Conservation (phyloP, 371 early-diverging fungal species). For the Rhizopus delemar region DNA sequence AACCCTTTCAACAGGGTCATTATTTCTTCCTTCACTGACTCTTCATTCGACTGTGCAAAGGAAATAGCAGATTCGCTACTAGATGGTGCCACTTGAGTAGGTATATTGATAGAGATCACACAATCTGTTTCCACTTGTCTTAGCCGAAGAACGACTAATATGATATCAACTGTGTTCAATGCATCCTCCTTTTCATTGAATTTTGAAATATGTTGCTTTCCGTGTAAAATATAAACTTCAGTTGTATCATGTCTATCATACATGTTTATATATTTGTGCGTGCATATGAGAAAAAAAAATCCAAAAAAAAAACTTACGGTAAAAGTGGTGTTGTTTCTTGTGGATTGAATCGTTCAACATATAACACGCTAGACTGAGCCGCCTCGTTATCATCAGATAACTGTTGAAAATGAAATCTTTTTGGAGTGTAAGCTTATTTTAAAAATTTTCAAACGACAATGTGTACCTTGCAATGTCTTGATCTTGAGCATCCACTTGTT, state of each 20-base stretch:
- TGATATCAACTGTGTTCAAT: constrained; percentile 63
- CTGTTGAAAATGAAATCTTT: constrained; percentile 76
- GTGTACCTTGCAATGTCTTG: constrained; percentile 55
- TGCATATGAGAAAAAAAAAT: constrained; percentile 1
- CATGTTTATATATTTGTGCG: constrained; percentile 1
- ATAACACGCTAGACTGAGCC: constrained; percentile 23
- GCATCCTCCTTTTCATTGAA: constrained; percentile 63
- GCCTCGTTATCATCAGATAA: constrained; percentile 83
- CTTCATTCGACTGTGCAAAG: constrained; percentile 10
- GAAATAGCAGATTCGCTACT: constrained; percentile 38
- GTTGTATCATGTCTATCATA: constrained; percentile 11
- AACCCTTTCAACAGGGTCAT: constrained; percentile 41
- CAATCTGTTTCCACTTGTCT: constrained; percentile 68
- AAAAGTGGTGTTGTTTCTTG: constrained; percentile 45
- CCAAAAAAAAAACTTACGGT: constrained; percentile 47
- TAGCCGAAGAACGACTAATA: constrained; percentile 69
- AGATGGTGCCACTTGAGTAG: constrained; percentile 42
- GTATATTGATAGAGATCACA: constrained; percentile 73
- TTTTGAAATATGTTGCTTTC: constrained; percentile 70
- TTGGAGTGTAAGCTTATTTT: background rate
- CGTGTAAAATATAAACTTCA: constrained; percentile 45
- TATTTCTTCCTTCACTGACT: constrained; percentile 54
- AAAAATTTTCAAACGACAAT: background rate
- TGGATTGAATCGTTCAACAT: constrained; percentile 27
- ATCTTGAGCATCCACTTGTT: constrained; percentile 55